Conservation (phyloP, 257 asterid species). For the Cynanchum wilfordii region DNA sequence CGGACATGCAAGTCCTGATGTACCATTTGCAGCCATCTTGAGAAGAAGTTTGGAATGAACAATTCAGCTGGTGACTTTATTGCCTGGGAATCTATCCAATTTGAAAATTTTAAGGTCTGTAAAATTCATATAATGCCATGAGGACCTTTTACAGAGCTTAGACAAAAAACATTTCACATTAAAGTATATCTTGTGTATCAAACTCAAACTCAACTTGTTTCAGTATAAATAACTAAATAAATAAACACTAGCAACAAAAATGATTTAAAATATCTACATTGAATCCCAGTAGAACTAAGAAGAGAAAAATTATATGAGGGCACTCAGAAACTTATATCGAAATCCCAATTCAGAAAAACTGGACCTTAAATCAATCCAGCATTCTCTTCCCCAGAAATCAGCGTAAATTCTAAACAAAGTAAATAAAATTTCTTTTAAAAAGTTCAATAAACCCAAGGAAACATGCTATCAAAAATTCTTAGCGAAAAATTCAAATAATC, state of each 20-base stretch:
- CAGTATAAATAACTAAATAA: too few relatives aligned
- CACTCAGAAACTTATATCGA: background rate
- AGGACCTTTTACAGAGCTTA: background rate
- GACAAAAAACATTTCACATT: background rate
- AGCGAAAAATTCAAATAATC: too few relatives aligned
- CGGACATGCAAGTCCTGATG: conserved; percentile 30
- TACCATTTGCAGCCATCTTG: conserved; percentile 25
- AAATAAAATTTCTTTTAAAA: background rate
- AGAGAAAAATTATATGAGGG: too few relatives aligned
- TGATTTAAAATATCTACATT: background rate
- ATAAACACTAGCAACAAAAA: background rate
- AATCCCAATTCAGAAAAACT: too few relatives aligned
- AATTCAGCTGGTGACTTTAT: conserved; percentile 2
- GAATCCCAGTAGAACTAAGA: background rate
- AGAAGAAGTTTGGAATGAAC: background rate
- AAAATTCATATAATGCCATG: background rate
- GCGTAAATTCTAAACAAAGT: background rate
- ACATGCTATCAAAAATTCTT: background rate
- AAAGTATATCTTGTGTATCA: background rate
- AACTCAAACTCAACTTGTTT: too few relatives aligned
- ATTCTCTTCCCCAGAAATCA: background rate
- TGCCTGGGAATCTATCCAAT: background rate
- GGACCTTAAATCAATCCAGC: background rate
- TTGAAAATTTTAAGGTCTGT: background rate
- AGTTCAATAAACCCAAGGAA: background rate